Base-by-base conservation (phyloP, 23 red algal species). In the Gracilariopsis chorda region DNA sequence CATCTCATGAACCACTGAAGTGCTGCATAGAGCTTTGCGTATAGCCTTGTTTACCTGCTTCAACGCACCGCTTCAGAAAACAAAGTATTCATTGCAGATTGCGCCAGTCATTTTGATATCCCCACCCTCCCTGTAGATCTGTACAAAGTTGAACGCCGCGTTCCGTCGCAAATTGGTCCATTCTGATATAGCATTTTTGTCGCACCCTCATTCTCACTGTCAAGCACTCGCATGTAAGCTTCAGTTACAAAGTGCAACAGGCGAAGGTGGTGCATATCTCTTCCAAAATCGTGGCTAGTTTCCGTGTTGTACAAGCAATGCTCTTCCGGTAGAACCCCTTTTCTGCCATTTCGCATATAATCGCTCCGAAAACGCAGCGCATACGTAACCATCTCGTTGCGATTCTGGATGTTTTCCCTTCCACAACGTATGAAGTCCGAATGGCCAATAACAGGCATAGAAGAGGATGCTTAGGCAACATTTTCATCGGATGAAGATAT, bases 221-320 rank as follows among this genome's bases (percentile, higher is more conserved):
- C 55, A 24, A 96, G 48, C 9, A 96, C 82, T 41, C 78, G 61
- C n/a, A 59, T 62, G 78, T 96, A 96, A 12, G 82, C 48, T 37
- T 73, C 39, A 20, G 64, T 46, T 8, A 87, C 94, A 34, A 79
- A 57, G 64, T 96, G 78, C 36, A 96, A 25, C 24, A 96, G 63
- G 14, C 94, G 87, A 34, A 96, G 62, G 56, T 85, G 63, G 74
- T 96, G 94, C 77, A 96, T 86, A 5, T 53, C 87, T 20, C 94
- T 40, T 14, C 71, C 94, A 28, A 96, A 23, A 86, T 96, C 92
- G 86, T 96, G 92, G 42, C 92, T 84, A 19, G 87, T 82, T 61
- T 96, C 94, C 58, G 69, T 82, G 14, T 91, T 75, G 14, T 51
- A 78, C 51, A 55, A 59, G 3, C 40, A 48, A 23, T 25, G 29